phyloP scores from a whole-genome alignment of 164 flowering plant species.

The Litsea cubeba region DNA sequence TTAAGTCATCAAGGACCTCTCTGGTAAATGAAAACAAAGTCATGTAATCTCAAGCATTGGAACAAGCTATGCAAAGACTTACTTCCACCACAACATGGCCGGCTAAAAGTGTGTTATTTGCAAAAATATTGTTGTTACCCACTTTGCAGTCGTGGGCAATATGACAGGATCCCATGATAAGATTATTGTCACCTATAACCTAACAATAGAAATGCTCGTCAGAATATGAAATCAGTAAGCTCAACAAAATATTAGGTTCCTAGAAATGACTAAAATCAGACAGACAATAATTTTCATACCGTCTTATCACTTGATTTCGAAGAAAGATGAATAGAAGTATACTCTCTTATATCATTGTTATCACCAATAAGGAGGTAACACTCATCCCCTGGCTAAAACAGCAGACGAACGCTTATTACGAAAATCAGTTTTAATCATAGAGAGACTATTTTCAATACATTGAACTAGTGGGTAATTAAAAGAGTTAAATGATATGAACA shows the following conservation, averaged over 20 bases:
- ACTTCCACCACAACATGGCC: conserved; percentile 93
- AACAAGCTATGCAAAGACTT: conserved; percentile 21
- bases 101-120: conserved; percentile 84
- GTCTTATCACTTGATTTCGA: conserved; percentile 77
- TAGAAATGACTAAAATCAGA: neutral
- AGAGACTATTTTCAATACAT: neutral
- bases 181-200: conserved; percentile 86
- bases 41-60: neutral
- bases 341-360: conserved; percentile 90
- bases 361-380: conserved; percentile 83
- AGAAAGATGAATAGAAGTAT: conserved; percentile 81
- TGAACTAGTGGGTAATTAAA: neutral
- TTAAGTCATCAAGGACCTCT: neutral
- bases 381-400: conserved; percentile 66
- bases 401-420: neutral
- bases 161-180: conserved; percentile 97
- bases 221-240: conserved; percentile 3
- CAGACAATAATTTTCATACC: conserved; percentile 33
- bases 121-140: conserved; percentile 79
- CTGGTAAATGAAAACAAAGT: neutral
- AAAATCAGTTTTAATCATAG: neutral
- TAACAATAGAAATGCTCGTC: conserved; percentile 21
- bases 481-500: neutral
- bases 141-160: conserved; percentile 98
- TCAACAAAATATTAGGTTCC: neutral